phyloP scores from a whole-genome alignment of 768 basidiomycete genomes.

The Pisolithus tinctorius region DNA sequence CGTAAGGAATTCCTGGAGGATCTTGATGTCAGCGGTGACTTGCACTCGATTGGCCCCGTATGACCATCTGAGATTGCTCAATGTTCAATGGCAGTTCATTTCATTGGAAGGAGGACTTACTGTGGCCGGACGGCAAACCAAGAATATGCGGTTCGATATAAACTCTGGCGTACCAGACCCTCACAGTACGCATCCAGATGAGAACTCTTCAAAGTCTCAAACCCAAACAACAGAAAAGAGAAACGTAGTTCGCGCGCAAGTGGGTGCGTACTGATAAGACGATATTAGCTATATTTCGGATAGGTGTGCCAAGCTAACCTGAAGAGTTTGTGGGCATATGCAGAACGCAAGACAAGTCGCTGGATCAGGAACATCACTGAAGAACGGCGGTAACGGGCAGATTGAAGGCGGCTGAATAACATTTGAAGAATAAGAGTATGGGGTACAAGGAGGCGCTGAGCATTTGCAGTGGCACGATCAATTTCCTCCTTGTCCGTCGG shows the following conservation, averaged over 20 bases:
- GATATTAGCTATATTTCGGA: neutral
- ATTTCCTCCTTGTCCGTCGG: slow-evolving; percentile 85
- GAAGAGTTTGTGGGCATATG: slow-evolving; percentile 58
- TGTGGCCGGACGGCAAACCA: slow-evolving; percentile 96
- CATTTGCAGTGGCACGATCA: slow-evolving; percentile 62
- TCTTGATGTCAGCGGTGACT: slow-evolving; percentile 80
- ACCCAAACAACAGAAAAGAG: slow-evolving; percentile 86
- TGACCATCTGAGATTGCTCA: slow-evolving; percentile 63
- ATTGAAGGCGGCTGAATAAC: slow-evolving; percentile 87
- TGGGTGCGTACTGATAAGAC: slow-evolving; percentile 68
- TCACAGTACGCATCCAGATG: slow-evolving; percentile 81
- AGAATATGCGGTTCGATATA: slow-evolving; percentile 77
- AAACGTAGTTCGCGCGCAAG: slow-evolving; percentile 88
- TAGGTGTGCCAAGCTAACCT: slow-evolving; percentile 45
- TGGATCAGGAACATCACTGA: slow-evolving; percentile 83
- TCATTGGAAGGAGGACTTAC: slow-evolving; percentile 40
- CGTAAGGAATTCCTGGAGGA: slow-evolving; percentile 77
- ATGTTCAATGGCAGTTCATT: slow-evolving; percentile 2
- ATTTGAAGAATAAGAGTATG: slow-evolving; percentile 83
- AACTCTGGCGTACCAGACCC: slow-evolving; percentile 58
- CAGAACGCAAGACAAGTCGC: slow-evolving; percentile 77
- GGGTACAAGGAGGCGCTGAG: slow-evolving; percentile 71
- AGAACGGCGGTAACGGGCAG: slow-evolving; percentile 81
- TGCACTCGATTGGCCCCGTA: slow-evolving; percentile 93
- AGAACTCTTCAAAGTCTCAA: slow-evolving; percentile 86